phyloP scores from a whole-genome alignment of 148 eudicot species.

The Suaeda aralocaspica region DNA sequence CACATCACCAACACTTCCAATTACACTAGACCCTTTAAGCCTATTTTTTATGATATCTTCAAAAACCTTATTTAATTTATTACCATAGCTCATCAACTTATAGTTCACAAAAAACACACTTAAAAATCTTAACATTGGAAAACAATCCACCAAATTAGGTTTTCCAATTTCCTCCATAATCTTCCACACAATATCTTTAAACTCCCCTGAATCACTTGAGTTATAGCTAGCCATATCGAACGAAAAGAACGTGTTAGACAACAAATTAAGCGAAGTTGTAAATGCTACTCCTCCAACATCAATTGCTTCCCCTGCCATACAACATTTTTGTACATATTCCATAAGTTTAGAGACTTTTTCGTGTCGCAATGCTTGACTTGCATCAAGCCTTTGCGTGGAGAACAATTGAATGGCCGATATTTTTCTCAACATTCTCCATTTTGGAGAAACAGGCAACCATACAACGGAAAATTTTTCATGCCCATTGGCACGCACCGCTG shows the following conservation, averaged over 20 bases:
- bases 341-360: neutral
- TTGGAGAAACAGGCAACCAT: neutral
- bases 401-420: neutral
- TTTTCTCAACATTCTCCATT: neutral
- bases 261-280: neutral
- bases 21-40: neutral
- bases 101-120: neutral
- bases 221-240: neutral
- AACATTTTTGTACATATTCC: neutral
- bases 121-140: neutral
- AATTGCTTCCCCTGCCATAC: neutral
- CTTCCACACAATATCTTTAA: neutral
- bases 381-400: neutral
- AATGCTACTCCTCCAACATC: neutral
- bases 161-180: neutral
- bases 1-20: neutral
- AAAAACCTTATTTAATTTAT: neutral
- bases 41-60: neutral
- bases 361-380: neutral
- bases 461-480: neutral
- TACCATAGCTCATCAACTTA: neutral
- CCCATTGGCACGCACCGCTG: neutral
- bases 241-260: neutral
- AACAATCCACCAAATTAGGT: neutral
- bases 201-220: neutral